phyloP scores from a whole-genome alignment of 495 filamentous ascomycete genomes.

The Cercophora scortea region DNA sequence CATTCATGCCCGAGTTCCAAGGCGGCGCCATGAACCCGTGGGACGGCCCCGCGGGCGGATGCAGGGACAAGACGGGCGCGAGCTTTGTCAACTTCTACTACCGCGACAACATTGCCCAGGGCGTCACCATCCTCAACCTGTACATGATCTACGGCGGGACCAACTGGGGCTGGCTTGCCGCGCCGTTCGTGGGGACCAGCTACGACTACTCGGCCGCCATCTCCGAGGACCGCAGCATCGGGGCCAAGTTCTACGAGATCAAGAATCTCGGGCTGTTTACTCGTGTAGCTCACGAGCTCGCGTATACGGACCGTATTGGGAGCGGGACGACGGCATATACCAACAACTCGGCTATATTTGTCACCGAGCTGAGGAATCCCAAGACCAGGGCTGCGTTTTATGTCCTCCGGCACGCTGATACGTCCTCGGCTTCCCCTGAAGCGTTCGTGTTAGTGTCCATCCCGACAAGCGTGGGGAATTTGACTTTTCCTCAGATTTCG shows the following conservation, averaged over 20 bases:
- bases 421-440: conserved; percentile 36
- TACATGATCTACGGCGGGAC: conserved; percentile 54
- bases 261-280: conserved; percentile 52
- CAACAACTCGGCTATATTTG: conserved; percentile 36
- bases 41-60: conserved; percentile 46
- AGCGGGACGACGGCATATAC: conserved; percentile 31
- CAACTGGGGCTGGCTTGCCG: conserved; percentile 38
- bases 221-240: conserved; percentile 47
- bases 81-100: conserved; percentile 54
- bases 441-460: conserved; percentile 33
- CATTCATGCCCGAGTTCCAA: conserved; percentile 57
- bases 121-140: conserved; percentile 34
- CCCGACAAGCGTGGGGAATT: not conserved
- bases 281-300: conserved; percentile 35
- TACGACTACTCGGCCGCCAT: conserved; percentile 57
- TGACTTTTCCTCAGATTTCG: not conserved
- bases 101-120: conserved; percentile 40
- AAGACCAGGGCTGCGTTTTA: conserved; percentile 50
- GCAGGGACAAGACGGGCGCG: conserved; percentile 27
- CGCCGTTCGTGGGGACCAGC: conserved; percentile 26
- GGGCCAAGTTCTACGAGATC: conserved; percentile 52
- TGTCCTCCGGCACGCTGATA: conserved; percentile 43
- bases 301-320: conserved; percentile 36
- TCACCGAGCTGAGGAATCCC: conserved; percentile 48
- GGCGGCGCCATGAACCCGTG: conserved; percentile 56